These are phyloP conservation scores for Geotrichum siamense DNA, from an alignment of 1,139 yeast species.

Conservation along the genomic window DNA sequence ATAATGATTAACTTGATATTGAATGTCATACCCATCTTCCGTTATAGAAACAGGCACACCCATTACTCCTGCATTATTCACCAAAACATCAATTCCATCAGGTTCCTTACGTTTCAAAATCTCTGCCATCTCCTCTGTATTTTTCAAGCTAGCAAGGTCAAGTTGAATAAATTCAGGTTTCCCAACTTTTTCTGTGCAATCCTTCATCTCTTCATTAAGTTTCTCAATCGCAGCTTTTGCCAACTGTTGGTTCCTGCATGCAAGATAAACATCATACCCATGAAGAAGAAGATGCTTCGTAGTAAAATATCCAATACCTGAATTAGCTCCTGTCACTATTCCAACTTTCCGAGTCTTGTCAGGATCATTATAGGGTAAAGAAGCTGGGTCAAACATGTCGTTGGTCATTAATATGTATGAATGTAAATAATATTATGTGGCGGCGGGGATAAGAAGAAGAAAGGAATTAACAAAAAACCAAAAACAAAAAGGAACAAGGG, in stretches of 20 bases:
- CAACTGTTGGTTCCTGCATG: conserved; percentile 56
- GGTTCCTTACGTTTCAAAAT: conserved; percentile 43
- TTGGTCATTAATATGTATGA: no score
- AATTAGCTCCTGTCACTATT: conserved; percentile 71
- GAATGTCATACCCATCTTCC: conserved; percentile 69
- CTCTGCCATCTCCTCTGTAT: conserved; percentile 52
- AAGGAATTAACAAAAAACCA: no score
- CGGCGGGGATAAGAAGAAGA: no score
- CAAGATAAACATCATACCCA: conserved; percentile 67
- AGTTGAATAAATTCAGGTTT: conserved; percentile 51
- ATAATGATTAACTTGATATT: conserved; percentile 70
- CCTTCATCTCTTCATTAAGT: conserved; percentile 46
- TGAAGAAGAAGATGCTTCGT: conserved; percentile 69
- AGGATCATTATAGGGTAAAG: conserved; percentile 25
- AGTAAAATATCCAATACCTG: conserved; percentile 75
- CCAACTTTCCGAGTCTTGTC: conserved; percentile 45
- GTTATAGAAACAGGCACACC: conserved; percentile 63
- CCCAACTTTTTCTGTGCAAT: conserved; percentile 40
- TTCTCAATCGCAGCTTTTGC: conserved; percentile 51
- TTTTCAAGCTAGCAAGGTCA: conserved; percentile 53
- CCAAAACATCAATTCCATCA: conserved; percentile 49
- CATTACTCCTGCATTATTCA: conserved; percentile 81
- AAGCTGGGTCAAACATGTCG: conserved; percentile 21
- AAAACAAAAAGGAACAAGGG: no score
- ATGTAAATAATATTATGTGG: no score